Base-by-base conservation (phyloP, 768 basidiomycete species). In the Kwoniella newhampshirensis region DNA sequence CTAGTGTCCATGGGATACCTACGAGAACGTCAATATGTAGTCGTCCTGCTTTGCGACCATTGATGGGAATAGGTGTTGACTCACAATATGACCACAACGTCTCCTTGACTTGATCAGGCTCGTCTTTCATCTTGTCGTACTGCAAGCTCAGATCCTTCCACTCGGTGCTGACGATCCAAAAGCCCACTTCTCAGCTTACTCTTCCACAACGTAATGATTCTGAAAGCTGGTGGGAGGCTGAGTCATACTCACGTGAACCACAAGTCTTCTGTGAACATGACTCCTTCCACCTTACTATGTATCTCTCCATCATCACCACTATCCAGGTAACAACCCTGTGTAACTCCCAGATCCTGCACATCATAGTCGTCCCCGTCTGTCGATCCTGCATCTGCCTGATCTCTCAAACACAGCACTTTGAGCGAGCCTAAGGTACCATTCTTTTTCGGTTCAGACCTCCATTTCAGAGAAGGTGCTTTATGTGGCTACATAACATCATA, bases 191-290 rank as follows among this genome's bases (percentile, higher is more conserved):
- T 40, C 30, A 30, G 12, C 36, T 46, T 26, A 8, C 47, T n/a
- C 3, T 15, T 21, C 13, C 13, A 21, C 30, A 26, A n/a, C n/a
- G n/a, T n/a, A n/a, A n/a, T n/a, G 6, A 25, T 6, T 5, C 11
- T 25, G 21, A 35, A 46, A 5, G 30, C 23, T 35, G 32, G 18
- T 15, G 3, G 4, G 2, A 27, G 28, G n/a, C 21, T 26, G 36
- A 37, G 45, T 17, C 4, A 11, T 2, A 56, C 70, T 61, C 41
- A 72, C 70, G 39, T 53, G 57, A 72, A 68, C 70, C 70, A 72
- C n/a, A 40, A 48, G 27, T 60, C 63, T 13, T 61, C 59, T 3
- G 30, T 17, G 4, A 68, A 21, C 47, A 62, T 52, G 17, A 72
- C 54, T 2, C 70, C 70, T 39, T 59, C 45, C n/a, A 59, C 65